Evolutionary conservation across 2,329 filamentous ascomycete genomes (phyloP).

Genomic region (Zymoseptoria tritici): DNA sequence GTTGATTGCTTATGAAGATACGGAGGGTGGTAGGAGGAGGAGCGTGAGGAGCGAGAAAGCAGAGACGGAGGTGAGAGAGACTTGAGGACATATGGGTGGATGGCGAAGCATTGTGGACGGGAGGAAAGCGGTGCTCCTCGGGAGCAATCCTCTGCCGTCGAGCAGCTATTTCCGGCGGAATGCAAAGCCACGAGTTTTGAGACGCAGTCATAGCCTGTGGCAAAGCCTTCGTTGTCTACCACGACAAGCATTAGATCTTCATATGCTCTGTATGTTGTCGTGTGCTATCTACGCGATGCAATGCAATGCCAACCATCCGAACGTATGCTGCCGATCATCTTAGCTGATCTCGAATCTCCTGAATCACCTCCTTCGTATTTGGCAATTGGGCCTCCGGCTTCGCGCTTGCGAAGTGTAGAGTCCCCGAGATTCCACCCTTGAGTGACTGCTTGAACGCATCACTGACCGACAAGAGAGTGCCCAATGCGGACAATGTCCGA

Average conservation of each 20-base stretch:
- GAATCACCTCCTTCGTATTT: slow-evolving; percentile 51
- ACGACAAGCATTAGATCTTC: too few species aligned
- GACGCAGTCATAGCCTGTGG: too few species aligned
- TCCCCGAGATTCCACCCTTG: slow-evolving; percentile 51
- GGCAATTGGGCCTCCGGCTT: slow-evolving; percentile 52
- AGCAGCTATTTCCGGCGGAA: too few species aligned
- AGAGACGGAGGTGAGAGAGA: neutral
- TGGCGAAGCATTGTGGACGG: too few species aligned
- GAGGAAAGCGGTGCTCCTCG: too few species aligned
- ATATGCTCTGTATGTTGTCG: neutral
- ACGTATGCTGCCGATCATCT: slow-evolving; percentile 12
- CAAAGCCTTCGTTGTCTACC: neutral
- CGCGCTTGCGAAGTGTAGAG: slow-evolving; percentile 39
- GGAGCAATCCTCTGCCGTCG: too few species aligned
- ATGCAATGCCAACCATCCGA: neutral
- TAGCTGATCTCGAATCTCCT: slow-evolving; percentile 50
- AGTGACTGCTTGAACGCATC: slow-evolving; percentile 51
- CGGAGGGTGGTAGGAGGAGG: slow-evolving; percentile 19
- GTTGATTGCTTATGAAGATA: slow-evolving; percentile 46
- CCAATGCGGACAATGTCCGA: slow-evolving; percentile 71
- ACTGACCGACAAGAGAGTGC: slow-evolving; percentile 64
- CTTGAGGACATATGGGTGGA: neutral
- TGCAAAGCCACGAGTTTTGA: too few species aligned
- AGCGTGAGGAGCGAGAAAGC: neutral
- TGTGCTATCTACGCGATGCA: neutral